A percentile compares a stretch with the other conserved stretches of the same genome.
Conservation (phyloP, 768 basidiomycete genomes). For the Collybiopsis luxurians region DNA sequence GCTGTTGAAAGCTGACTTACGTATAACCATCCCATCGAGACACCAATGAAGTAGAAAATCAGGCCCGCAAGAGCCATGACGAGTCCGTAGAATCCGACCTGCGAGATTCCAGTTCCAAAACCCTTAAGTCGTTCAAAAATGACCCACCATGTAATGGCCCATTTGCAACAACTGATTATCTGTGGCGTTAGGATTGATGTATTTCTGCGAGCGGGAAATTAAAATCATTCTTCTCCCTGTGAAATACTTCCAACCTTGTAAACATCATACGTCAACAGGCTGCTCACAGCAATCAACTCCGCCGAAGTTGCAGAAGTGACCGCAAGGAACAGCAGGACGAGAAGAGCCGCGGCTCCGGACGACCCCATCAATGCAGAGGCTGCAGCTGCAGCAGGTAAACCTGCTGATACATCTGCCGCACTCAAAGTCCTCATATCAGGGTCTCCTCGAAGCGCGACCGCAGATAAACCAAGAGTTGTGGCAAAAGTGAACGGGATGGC, state of each 20-base stretch:
- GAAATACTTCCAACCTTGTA: constrained; percentile 53
- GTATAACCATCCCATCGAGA: constrained; percentile 94
- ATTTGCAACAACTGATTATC: constrained; percentile 68
- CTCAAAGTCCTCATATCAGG: constrained; percentile 48
- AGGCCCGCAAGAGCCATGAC: constrained; percentile 81
- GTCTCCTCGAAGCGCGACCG: constrained; percentile 72
- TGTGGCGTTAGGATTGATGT: constrained; percentile 80
- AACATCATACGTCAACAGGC: constrained; percentile 80
- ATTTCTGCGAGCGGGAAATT: constrained; percentile 37
- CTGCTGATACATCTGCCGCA: constrained; percentile 77
- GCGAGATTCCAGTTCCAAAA: neutral
- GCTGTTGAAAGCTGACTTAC: constrained; percentile 36
- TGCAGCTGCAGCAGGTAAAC: constrained; percentile 81
- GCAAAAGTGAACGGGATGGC: constrained; percentile 86
- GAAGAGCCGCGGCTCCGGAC: constrained; percentile 73
- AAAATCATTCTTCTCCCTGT: neutral
- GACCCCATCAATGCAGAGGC: constrained; percentile 81
- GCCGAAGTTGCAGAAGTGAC: constrained; percentile 85
- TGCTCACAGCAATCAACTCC: constrained; percentile 89
- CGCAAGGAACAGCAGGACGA: constrained; percentile 82
- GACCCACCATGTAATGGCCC: constrained; percentile 61
- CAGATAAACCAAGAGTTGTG: constrained; percentile 84
- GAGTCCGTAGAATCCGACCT: constrained; percentile 70
- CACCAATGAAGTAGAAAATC: constrained; percentile 87
- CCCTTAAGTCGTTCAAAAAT: neutral